Percentiles rank a stretch among this genome's conserved stretches.
Evolutionary conservation across 768 basidiomycete species (phyloP).

Genomic region (Cystobasidium ongulense): DNA sequence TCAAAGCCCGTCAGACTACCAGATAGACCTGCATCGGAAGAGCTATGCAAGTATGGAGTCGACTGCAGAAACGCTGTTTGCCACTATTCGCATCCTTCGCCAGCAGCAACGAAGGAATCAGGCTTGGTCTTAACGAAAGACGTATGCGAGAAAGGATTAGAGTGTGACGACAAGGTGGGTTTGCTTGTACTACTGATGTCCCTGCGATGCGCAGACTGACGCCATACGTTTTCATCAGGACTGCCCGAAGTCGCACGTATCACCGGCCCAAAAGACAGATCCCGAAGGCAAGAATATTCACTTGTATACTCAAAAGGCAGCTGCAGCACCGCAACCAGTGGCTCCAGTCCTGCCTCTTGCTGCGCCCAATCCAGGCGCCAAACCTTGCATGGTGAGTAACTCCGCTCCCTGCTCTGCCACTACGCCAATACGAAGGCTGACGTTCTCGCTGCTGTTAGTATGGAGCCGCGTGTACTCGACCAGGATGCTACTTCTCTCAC

Average conservation of each 20-base stretch:
- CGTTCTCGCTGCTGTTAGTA: slow-evolving; percentile 47
- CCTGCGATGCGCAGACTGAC: neutral
- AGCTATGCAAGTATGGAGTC: slow-evolving; percentile 79
- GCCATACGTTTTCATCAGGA: slow-evolving; percentile 32
- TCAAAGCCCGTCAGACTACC: slow-evolving; percentile 43
- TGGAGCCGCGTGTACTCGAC: slow-evolving; percentile 62
- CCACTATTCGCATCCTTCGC: slow-evolving; percentile 86
- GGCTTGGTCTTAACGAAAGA: slow-evolving; percentile 92
- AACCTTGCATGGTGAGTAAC: slow-evolving; percentile 39
- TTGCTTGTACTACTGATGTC: slow-evolving; percentile 10
- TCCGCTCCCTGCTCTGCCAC: neutral
- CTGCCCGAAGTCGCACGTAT: slow-evolving; percentile 42
- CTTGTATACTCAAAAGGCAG: slow-evolving; percentile 33
- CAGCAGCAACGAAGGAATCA: slow-evolving; percentile 89
- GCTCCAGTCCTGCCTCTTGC: slow-evolving; percentile 10
- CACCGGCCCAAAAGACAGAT: slow-evolving; percentile 37
- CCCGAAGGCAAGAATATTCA: slow-evolving; percentile 34
- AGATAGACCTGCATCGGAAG: slow-evolving; percentile 44
- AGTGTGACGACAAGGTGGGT: slow-evolving; percentile 73
- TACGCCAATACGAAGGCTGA: slow-evolving; percentile 1
- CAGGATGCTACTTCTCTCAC: slow-evolving; percentile 61
- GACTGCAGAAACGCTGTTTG: slow-evolving; percentile 88
- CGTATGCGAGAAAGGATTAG: slow-evolving; percentile 75
- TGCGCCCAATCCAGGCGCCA: slow-evolving; percentile 29
- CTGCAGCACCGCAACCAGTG: slow-evolving; percentile 3